A percentile compares a stretch with the other conserved stretches of the same genome.
Evolutionary conservation across 2,329 filamentous ascomycete species (phyloP).

Genomic region (Cercospora sp.): DNA sequence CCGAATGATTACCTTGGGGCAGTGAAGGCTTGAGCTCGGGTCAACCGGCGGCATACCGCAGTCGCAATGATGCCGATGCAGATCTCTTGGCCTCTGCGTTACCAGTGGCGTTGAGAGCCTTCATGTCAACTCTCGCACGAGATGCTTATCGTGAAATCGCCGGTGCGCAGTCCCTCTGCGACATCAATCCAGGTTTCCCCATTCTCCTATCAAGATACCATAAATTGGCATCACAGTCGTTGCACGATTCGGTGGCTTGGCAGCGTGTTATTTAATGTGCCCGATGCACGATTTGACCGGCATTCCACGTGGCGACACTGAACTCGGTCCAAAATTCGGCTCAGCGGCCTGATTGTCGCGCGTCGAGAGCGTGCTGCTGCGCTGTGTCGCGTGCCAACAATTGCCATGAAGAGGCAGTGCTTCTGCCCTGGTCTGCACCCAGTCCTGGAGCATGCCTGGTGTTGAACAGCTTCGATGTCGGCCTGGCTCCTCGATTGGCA

Average conservation of each 20-base stretch:
- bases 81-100: neutral
- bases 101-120: neutral
- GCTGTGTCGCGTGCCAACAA: neutral
- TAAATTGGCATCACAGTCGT: neutral
- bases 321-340: neutral
- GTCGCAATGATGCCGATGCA: neutral
- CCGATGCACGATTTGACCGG: neutral
- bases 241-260: neutral
- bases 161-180: neutral
- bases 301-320: neutral
- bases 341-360: neutral
- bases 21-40: neutral
- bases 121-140: neutral
- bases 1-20: neutral
- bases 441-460: neutral
- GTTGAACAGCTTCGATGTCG: neutral
- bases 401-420: neutral
- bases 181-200: neutral
- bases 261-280: neutral
- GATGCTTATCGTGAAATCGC: neutral
- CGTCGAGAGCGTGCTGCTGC: neutral
- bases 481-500: neutral
- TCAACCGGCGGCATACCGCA: neutral
- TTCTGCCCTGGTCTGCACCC: neutral
- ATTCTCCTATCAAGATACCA: neutral